These are phyloP conservation scores for Wickerhamomyces chambardii DNA, from an alignment of 805 yeast genomes.

Conservation along the genomic window DNA sequence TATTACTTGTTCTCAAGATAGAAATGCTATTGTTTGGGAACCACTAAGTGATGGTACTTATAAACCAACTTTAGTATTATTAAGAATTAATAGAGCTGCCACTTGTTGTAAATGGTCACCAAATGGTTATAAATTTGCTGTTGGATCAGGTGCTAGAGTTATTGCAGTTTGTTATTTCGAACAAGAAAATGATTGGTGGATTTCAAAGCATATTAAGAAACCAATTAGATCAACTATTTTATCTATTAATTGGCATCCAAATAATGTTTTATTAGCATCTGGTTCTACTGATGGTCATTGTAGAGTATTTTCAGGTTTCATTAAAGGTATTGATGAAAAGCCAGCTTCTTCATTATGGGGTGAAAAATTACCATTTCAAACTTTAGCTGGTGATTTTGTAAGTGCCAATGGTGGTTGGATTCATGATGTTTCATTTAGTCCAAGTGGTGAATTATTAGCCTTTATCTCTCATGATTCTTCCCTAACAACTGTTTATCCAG, in stretches of 20 bases:
- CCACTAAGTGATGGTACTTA: conserved; percentile 49
- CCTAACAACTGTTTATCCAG: conserved; percentile 72
- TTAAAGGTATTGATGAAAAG: conserved; percentile 81
- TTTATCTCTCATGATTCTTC: conserved; percentile 84
- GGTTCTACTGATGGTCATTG: conserved; percentile 95
- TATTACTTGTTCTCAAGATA: conserved; percentile 95
- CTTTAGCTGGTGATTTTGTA: conserved; percentile 74
- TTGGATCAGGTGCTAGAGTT: conserved; percentile 90
- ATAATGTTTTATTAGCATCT: conserved; percentile 76
- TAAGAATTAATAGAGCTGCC: conserved; percentile 93
- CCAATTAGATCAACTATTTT: conserved; percentile 87
- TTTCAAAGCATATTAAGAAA: conserved; percentile 92
- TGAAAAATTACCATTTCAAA: conserved; percentile 87
- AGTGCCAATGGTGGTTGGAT: conserved; percentile 80
- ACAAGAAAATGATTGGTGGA: conserved; percentile 98
- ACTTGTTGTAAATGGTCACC: conserved; percentile 95
- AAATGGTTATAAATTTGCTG: conserved; percentile 90
- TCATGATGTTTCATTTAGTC: conserved; percentile 83
- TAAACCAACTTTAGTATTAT: conserved; percentile 85
- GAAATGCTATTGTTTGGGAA: conserved; percentile 97
- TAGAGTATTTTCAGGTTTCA: conserved; percentile 79
- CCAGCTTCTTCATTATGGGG: conserved; percentile 90
- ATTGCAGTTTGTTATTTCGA: conserved; percentile 96
- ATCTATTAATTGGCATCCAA: conserved; percentile 87
- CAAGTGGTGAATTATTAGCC: conserved; percentile 69